A percentile compares a stretch with the other conserved stretches of the same genome.
These are phyloP conservation scores for Paraconiothyrium brasiliense DNA, from an alignment of 2,329 filamentous ascomycete genomes.

Conservation along the genomic window DNA sequence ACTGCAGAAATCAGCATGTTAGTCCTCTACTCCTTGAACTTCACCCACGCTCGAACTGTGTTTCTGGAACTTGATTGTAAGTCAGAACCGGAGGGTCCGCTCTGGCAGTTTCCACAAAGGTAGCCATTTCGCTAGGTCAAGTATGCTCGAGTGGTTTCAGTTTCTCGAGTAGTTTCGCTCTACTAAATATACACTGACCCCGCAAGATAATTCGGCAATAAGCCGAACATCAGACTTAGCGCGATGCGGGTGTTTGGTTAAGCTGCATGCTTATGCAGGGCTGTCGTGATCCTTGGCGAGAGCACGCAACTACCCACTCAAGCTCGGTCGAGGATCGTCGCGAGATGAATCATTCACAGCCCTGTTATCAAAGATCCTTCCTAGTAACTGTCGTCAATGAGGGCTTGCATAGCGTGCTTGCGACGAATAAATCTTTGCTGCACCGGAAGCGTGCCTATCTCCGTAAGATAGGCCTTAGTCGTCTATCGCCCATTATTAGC, in stretches of 20 bases:
- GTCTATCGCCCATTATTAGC: background rate
- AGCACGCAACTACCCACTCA: slow-evolving; percentile 22
- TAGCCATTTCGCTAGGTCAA: slow-evolving; percentile 11
- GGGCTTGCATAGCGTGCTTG: slow-evolving; percentile 26
- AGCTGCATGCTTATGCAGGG: background rate
- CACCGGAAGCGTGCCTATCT: slow-evolving; percentile 1
- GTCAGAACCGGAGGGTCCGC: slow-evolving; percentile 10
- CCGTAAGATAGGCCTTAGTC: background rate
- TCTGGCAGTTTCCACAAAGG: slow-evolving; percentile 13
- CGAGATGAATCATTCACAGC: background rate
- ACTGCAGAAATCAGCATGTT: background rate
- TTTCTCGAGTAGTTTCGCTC: background rate
- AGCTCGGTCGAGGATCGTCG: slow-evolving; percentile 18
- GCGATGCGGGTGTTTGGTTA: background rate
- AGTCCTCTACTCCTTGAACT: background rate
- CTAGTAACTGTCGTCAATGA: slow-evolving; percentile 18
- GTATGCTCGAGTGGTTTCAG: background rate
- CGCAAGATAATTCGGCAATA: background rate
- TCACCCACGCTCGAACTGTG: slow-evolving; percentile 17
- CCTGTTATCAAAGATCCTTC: background rate
- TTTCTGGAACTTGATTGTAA: slow-evolving; percentile 21
- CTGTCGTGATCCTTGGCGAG: slow-evolving; percentile 26
- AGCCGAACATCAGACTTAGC: background rate
- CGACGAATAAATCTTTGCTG: background rate
- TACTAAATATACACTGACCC: background rate